Evolutionary conservation across 331 rosid genomes (phyloP).

Genomic region (Pyracantha coccinea): DNA sequence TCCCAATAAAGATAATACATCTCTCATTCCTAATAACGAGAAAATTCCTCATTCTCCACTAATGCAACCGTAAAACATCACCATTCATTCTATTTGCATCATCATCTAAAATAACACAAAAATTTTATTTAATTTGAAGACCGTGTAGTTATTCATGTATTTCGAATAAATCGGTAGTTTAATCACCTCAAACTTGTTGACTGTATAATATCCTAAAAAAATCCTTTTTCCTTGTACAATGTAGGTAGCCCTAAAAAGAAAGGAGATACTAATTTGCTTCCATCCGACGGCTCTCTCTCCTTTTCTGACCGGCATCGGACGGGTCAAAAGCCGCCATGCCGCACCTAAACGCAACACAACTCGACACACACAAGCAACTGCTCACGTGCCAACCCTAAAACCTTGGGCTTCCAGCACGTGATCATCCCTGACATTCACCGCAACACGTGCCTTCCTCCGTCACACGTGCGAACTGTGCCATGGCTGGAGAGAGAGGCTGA

Average conservation of each 20-base stretch:
- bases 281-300: background rate
- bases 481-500: background rate
- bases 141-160: too few species aligned
- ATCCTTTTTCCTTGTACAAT: too few species aligned
- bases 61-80: too few species aligned
- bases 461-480: constrained; percentile 15
- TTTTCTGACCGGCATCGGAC: background rate
- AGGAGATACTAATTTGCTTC: background rate
- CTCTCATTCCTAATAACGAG: too few species aligned
- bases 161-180: too few species aligned
- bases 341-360: background rate
- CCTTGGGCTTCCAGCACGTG: constrained; percentile 10
- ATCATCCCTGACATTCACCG: background rate
- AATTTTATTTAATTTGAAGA: too few species aligned
- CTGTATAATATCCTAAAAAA: too few species aligned
- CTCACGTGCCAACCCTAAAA: constrained; percentile 8
- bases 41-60: too few species aligned
- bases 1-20: too few species aligned
- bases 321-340: constrained; percentile 12
- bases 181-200: too few species aligned
- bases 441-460: background rate
- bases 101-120: too few species aligned
- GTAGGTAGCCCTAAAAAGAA: background rate
- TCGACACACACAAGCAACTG: constrained; percentile 10
- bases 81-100: too few species aligned